phyloP scores from a whole-genome alignment of 2,329 filamentous ascomycete genomes.

The Plectosphaerella cucumerina region DNA sequence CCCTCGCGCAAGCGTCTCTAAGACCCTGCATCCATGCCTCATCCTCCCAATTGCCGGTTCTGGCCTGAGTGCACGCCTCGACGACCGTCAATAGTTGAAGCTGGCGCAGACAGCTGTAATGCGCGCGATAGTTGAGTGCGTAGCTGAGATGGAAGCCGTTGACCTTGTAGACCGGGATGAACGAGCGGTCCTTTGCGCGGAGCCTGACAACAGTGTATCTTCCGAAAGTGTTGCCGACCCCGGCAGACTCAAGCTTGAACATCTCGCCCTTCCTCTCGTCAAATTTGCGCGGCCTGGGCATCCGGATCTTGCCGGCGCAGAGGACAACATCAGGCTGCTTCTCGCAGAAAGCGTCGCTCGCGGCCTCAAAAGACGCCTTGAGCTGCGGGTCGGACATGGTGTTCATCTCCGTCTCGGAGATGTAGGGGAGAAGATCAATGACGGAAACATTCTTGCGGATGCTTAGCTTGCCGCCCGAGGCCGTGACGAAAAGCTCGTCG shows the following conservation, averaged over 20 bases:
- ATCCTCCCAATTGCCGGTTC: conserved; percentile 5
- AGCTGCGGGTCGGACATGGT: conserved; percentile 1
- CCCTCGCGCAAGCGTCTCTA: neutral
- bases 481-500: conserved; percentile 6
- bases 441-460: conserved; percentile 6
- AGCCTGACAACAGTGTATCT: neutral
- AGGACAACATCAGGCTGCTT: conserved; percentile 11
- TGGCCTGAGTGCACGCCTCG: conserved; percentile 4
- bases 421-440: conserved; percentile 11
- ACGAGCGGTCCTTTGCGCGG: neutral
- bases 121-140: conserved; percentile 11
- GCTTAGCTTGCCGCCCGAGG: conserved; percentile 7
- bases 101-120: conserved; percentile 9
- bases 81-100: conserved; percentile 6
- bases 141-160: conserved; percentile 15
- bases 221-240: conserved; percentile 8
- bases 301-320: conserved; percentile 10
- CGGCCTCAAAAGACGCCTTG: neutral
- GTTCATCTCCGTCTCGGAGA: neutral
- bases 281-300: neutral
- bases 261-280: conserved; percentile 5
- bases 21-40: conserved; percentile 7
- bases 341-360: conserved; percentile 2
- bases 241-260: conserved; percentile 8
- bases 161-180: conserved; percentile 6